Evolutionary conservation across 345 rosid genomes (phyloP).

Genomic region (Physaria fendleri): DNA sequence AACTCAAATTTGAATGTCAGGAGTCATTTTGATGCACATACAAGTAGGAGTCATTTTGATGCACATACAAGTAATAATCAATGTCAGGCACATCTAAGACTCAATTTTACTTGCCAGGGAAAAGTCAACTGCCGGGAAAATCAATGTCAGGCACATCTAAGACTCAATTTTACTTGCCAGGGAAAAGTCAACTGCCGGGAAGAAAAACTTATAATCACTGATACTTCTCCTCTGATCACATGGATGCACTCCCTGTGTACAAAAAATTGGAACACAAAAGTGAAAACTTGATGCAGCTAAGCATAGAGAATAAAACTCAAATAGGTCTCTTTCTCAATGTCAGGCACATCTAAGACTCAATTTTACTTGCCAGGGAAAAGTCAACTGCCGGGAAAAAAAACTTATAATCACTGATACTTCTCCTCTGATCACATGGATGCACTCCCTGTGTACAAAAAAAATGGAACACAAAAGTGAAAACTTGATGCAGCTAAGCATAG

Average conservation of each 20-base stretch:
- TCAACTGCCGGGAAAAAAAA: slow-evolving; percentile 89
- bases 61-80: slow-evolving; percentile 21
- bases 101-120: slow-evolving; percentile 64
- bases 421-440: slow-evolving; percentile 84
- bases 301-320: neutral
- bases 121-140: too few species aligned
- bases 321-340: neutral
- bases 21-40: slow-evolving; percentile 20
- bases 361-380: too few species aligned
- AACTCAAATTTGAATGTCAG: slow-evolving; percentile 9
- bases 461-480: neutral
- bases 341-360: too few species aligned
- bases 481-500: neutral
- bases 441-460: slow-evolving; percentile 57
- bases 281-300: slow-evolving; percentile 5
- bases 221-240: slow-evolving; percentile 73
- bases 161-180: too few species aligned
- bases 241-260: slow-evolving; percentile 83
- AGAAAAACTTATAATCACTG: slow-evolving; percentile 74
- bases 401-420: slow-evolving; percentile 65
- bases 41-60: slow-evolving; percentile 24
- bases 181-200: too few species aligned
- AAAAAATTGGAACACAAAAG: neutral
- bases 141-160: too few species aligned
- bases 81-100: slow-evolving; percentile 30